Percentiles rank a stretch among this genome's conserved stretches.
phyloP scores from a whole-genome alignment of 805 yeast genomes.

The Barnettozyma wickerhamii region DNA sequence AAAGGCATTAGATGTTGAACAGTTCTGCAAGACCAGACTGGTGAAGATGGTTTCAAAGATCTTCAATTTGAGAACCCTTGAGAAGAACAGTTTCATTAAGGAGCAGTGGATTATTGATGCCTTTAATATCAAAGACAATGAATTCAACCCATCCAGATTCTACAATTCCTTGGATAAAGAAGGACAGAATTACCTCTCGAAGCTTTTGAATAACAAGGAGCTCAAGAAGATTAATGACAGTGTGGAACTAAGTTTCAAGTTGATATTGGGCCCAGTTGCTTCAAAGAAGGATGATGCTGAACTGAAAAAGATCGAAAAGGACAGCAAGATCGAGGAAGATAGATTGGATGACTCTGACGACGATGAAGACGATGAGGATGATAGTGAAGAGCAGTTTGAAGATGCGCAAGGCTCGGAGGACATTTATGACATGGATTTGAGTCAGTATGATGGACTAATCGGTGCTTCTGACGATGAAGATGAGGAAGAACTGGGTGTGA shows the following conservation, averaged over 20 bases:
- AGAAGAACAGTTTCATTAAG: conserved; percentile 18
- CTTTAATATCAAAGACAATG: conserved; percentile 27
- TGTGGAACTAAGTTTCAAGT: conserved; percentile 35
- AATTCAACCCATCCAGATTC: conserved; percentile 41
- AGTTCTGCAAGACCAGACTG: conserved; percentile 21
- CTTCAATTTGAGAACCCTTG: conserved; percentile 13
- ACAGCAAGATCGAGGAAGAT: conserved; percentile 18
- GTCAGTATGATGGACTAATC: conserved; percentile 20
- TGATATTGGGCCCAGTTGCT: conserved; percentile 27
- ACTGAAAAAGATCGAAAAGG: conserved; percentile 15
- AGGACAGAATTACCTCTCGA: conserved; percentile 31
- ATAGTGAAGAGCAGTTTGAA: conserved; percentile 20
- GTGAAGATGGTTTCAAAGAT: conserved; percentile 15
- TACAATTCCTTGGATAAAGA: conserved; percentile 34
- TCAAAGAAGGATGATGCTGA: conserved; percentile 25
- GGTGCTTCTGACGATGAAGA: conserved; percentile 20
- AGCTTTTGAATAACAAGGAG: conserved; percentile 40
- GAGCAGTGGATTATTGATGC: conserved; percentile 23
- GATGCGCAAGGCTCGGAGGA: conserved; percentile 25
- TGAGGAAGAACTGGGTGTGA: conserved; percentile 21
- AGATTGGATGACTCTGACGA: conserved; percentile 22
- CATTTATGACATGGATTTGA: conserved; percentile 35
- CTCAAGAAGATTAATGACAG: conserved; percentile 42
- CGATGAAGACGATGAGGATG: conserved; percentile 23
- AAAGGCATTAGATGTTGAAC: conserved; percentile 23